A percentile compares a stretch with the other conserved stretches of the same genome.
These are phyloP conservation scores for Diversispora epigaea DNA, from an alignment of 192 early-diverging fungal species.

Conservation along the genomic window DNA sequence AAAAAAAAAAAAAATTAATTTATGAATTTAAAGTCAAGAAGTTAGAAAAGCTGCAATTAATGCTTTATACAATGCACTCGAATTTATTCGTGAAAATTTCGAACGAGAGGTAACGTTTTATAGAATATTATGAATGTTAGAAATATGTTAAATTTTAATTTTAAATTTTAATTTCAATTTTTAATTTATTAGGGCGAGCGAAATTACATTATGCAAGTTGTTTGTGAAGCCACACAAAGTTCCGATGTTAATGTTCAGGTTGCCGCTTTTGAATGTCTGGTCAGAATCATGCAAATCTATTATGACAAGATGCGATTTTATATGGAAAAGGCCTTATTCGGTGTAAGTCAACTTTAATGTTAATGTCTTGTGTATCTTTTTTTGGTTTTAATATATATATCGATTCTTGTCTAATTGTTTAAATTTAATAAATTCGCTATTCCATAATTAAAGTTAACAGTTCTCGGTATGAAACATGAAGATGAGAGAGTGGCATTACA, in stretches of 20 bases:
- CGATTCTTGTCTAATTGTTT: background rate
- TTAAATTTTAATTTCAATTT: too few species aligned
- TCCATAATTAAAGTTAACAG: conserved; percentile 63
- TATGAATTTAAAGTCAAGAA: conserved; percentile 56
- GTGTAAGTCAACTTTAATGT: conserved; percentile 54
- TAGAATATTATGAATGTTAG: background rate
- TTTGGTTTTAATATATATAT: conserved; percentile 5
- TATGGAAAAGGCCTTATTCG: conserved; percentile 95
- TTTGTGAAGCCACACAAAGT: conserved; percentile 94
- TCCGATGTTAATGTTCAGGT: conserved; percentile 73
- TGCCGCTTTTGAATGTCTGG: conserved; percentile 92
- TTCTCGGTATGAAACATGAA: conserved; percentile 88
- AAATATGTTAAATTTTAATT: background rate
- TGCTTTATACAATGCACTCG: conserved; percentile 92
- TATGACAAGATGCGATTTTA: conserved; percentile 96
- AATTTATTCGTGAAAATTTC: conserved; percentile 95
- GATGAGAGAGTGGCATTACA: conserved; percentile 90
- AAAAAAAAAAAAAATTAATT: background rate
- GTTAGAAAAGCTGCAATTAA: conserved; percentile 86
- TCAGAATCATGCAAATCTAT: conserved; percentile 95
- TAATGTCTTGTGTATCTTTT: background rate
- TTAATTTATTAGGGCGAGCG: conserved; percentile 68
- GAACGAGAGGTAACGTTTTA: conserved; percentile 66
- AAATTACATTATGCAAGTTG: conserved; percentile 98
- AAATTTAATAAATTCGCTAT: background rate